phyloP scores from a whole-genome alignment of 257 asterid species.

The Solanum lycopersicoides region DNA sequence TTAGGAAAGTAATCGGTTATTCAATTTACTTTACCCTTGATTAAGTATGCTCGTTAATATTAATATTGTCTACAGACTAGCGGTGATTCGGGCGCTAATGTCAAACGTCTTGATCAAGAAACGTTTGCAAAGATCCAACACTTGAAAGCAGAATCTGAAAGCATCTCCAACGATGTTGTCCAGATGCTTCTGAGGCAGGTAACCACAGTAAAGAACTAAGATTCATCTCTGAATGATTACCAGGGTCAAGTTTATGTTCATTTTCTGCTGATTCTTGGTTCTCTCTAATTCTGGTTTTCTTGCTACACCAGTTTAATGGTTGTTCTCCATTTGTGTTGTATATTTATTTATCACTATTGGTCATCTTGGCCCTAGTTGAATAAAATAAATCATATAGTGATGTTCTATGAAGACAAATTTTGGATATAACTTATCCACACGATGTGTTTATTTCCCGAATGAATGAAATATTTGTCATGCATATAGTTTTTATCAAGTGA shows the following conservation, averaged over 20 bases:
- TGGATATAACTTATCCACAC: not conserved
- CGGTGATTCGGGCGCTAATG: conserved; percentile 63
- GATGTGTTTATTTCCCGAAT: not conserved
- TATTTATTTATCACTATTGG: not conserved
- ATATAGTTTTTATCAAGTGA: not conserved
- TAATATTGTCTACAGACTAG: not conserved
- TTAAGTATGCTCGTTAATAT: not conserved
- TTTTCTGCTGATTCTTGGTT: not conserved
- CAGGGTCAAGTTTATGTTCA: not conserved
- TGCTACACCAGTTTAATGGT: not conserved
- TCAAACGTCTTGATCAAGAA: conserved; percentile 83
- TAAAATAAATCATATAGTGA: not conserved
- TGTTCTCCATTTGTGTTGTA: not conserved
- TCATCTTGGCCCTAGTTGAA: not conserved
- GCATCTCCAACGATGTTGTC: conserved; percentile 64
- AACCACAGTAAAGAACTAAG: conserved; percentile 64
- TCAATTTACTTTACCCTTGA: not conserved
- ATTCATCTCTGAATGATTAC: not conserved
- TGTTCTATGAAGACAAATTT: not conserved
- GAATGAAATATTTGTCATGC: not conserved
- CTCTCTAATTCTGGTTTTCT: not conserved
- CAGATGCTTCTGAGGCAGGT: conserved; percentile 86
- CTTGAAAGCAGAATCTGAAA: conserved; percentile 56
- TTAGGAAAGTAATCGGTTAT: not conserved
- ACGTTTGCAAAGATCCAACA: conserved; percentile 57